Evolutionary conservation across 2,329 filamentous ascomycete species (phyloP).

Genomic region (Exophiala lecanii-corni): DNA sequence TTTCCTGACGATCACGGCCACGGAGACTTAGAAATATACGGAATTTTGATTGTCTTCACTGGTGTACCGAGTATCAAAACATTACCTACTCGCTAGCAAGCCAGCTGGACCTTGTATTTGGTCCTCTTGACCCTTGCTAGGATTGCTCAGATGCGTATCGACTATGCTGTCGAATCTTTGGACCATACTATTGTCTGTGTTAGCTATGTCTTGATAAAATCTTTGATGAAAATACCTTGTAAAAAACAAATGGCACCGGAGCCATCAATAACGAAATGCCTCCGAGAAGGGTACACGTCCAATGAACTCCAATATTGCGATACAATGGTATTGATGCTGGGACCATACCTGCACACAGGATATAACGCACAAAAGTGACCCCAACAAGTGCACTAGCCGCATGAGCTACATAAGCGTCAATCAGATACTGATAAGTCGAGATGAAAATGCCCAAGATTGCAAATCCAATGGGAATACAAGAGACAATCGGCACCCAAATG

Average conservation of each 20-base stretch:
- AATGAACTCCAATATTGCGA: slow-evolving; percentile 35
- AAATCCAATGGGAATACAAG: slow-evolving; percentile 50
- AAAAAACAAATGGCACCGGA: slow-evolving; percentile 45
- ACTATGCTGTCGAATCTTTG: slow-evolving; percentile 29
- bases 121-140: too few species aligned
- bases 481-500: slow-evolving; percentile 49
- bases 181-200: slow-evolving; percentile 28
- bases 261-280: slow-evolving; percentile 36
- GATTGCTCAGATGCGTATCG: neutral
- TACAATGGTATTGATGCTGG: slow-evolving; percentile 34
- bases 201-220: neutral
- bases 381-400: slow-evolving; percentile 46
- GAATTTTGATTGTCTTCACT: too few species aligned
- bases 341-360: slow-evolving; percentile 35
- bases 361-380: slow-evolving; percentile 41
- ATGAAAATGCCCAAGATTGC: slow-evolving; percentile 49
- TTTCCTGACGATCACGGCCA: too few species aligned
- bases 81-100: too few species aligned
- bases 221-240: neutral
- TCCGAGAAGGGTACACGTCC: slow-evolving; percentile 38
- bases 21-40: too few species aligned
- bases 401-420: slow-evolving; percentile 53
- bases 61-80: too few species aligned
- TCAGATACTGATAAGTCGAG: slow-evolving; percentile 53
- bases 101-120: too few species aligned